Conservation (phyloP, 768 basidiomycete genomes). For the Lactarius evosmus region DNA sequence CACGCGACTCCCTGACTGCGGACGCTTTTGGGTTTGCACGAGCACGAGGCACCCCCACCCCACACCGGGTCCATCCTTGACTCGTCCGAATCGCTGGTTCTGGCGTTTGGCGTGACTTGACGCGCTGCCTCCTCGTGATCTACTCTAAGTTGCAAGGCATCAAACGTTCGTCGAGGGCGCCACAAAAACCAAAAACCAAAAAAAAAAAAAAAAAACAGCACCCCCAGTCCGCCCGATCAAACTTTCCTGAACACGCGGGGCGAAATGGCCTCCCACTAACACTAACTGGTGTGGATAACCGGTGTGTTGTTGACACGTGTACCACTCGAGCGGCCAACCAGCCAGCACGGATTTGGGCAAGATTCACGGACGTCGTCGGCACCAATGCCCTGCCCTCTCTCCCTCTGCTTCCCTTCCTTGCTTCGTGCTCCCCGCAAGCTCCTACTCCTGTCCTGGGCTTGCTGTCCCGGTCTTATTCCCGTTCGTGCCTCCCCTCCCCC, state of each 20-base stretch:
- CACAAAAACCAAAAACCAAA: background rate
- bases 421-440: too few relatives aligned
- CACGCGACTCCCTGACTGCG: background rate
- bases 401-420: background rate
- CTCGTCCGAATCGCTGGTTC: background rate
- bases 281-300: background rate
- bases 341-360: slow-evolving; percentile 4
- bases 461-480: slow-evolving; percentile 11
- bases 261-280: background rate
- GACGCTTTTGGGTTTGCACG: background rate
- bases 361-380: slow-evolving; percentile 4
- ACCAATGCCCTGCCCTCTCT: background rate
- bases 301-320: background rate
- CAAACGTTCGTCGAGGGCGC: background rate
- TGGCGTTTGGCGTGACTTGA: background rate
- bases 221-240: background rate
- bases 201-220: background rate
- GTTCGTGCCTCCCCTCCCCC: slow-evolving; percentile 5
- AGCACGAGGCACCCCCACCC: background rate
- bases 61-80: background rate
- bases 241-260: background rate
- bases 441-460: background rate
- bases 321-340: background rate
- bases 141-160: background rate
- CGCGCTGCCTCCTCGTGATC: background rate